A percentile compares a stretch with the other conserved stretches of the same genome.
Conservation (phyloP, 2,329 filamentous ascomycete species). For the Ceratocystis destructans region DNA sequence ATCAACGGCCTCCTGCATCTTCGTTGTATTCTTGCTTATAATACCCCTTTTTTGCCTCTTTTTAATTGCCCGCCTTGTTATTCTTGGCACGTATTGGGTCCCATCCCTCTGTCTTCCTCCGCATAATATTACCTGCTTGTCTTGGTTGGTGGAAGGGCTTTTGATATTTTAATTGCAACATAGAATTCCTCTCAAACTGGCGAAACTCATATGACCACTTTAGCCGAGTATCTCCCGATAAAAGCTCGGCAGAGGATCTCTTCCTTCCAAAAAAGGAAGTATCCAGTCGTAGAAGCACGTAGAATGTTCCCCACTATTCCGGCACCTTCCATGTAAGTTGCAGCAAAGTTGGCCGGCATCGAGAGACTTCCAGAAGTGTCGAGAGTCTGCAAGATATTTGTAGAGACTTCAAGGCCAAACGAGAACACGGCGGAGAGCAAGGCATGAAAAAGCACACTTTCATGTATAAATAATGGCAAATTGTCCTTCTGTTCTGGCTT, state of each 20-base stretch:
- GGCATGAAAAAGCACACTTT: no score
- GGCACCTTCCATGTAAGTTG: not conserved
- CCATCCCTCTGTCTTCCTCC: not conserved
- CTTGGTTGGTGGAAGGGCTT: not conserved
- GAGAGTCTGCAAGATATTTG: not conserved
- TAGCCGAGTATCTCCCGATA: not conserved
- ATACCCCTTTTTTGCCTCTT: slow-evolving; percentile 27
- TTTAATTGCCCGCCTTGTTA: not conserved
- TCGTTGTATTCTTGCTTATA: slow-evolving; percentile 35
- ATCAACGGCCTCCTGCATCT: slow-evolving; percentile 18
- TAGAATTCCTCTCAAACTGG: not conserved
- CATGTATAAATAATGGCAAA: slow-evolving; percentile 2
- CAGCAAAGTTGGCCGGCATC: not conserved
- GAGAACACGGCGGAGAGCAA: no score
- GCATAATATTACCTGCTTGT: not conserved
- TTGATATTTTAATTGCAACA: not conserved
- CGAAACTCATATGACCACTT: not conserved
- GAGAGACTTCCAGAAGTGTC: slow-evolving; percentile 6
- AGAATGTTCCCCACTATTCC: slow-evolving; percentile 12
- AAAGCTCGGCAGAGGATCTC: not conserved
- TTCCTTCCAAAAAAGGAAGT: not conserved
- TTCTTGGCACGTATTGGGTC: not conserved
- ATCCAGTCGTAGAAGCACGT: not conserved
- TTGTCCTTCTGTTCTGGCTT: not conserved
- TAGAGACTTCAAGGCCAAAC: not conserved